A percentile compares a stretch with the other conserved stretches of the same genome.
Conservation (phyloP, 805 yeast genomes). For the Spencermartinsiella europaea region DNA sequence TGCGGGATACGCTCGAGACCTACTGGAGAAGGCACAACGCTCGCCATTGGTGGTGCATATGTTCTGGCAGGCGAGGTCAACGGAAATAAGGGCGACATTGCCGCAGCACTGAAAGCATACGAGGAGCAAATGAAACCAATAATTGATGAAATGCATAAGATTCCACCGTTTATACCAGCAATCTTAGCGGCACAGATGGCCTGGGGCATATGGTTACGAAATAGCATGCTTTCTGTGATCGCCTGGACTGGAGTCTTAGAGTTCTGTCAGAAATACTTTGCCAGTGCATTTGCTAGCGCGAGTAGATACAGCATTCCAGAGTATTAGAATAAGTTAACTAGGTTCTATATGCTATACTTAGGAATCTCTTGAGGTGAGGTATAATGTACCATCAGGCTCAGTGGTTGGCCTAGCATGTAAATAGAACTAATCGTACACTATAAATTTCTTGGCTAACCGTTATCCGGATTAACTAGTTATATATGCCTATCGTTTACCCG, state of each 20-base stretch:
- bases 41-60: conserved; percentile 1
- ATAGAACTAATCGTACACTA: too few relatives aligned
- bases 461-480: too few relatives aligned
- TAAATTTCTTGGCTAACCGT: too few relatives aligned
- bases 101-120: not conserved
- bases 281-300: not conserved
- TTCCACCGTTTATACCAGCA: conserved; percentile 2
- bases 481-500: too few relatives aligned
- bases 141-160: conserved; percentile 1
- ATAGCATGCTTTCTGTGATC: not conserved
- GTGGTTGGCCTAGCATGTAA: too few relatives aligned
- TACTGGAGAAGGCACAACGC: not conserved
- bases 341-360: too few relatives aligned
- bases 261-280: conserved; percentile 1
- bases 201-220: conserved; percentile 5
- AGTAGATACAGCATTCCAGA: not conserved
- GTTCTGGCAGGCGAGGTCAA: conserved; percentile 1
- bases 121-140: conserved; percentile 1
- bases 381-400: too few relatives aligned
- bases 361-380: too few relatives aligned
- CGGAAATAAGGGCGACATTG: not conserved
- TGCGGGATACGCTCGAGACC: conserved; percentile 3
- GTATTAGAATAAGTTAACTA: too few relatives aligned
- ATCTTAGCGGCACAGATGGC: not conserved
- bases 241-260: conserved; percentile 1